Conservation (phyloP, 106 monocot species). For the Ottelia alismoides region DNA sequence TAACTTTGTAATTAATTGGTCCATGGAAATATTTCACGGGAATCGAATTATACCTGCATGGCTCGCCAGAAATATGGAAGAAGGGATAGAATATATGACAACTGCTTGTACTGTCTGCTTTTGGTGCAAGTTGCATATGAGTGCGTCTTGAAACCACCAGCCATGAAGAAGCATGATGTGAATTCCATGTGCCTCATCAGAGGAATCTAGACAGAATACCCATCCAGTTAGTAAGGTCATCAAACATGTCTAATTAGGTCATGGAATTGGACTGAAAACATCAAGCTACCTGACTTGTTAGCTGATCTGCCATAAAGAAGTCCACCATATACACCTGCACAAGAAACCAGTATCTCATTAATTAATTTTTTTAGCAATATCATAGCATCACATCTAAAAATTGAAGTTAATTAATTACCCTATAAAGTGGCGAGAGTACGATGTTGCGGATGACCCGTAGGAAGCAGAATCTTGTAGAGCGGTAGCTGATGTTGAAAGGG, state of each 20-base stretch:
- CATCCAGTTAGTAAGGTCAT: background rate
- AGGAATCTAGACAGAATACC: constrained; percentile 43
- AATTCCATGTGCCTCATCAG: constrained; percentile 86
- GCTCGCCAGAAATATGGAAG: constrained; percentile 98
- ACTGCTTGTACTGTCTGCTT: constrained; percentile 52
- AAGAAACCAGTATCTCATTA: too few relatives aligned
- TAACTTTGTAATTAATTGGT: background rate
- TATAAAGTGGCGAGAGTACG: constrained; percentile 75
- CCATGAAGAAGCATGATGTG: constrained; percentile 80
- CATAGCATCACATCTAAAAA: too few relatives aligned
- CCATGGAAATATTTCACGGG: background rate
- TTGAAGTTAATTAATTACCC: too few relatives aligned
- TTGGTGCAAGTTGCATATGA: constrained; percentile 56
- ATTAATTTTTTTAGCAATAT: too few relatives aligned
- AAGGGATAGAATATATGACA: constrained; percentile 75
- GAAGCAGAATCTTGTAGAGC: constrained; percentile 71
- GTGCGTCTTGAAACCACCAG: constrained; percentile 28
- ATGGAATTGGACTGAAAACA: background rate
- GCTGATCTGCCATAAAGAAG: constrained; percentile 99
- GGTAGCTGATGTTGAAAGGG: constrained; percentile 83
- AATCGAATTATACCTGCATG: constrained; percentile 50
- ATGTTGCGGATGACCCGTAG: constrained; percentile 84
- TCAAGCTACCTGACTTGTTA: constrained; percentile 77
- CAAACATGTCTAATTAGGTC: background rate
- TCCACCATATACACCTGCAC: constrained; percentile 85